Conservation (phyloP, 2,329 filamentous ascomycete species). For the Drechslerella dactyloides region DNA sequence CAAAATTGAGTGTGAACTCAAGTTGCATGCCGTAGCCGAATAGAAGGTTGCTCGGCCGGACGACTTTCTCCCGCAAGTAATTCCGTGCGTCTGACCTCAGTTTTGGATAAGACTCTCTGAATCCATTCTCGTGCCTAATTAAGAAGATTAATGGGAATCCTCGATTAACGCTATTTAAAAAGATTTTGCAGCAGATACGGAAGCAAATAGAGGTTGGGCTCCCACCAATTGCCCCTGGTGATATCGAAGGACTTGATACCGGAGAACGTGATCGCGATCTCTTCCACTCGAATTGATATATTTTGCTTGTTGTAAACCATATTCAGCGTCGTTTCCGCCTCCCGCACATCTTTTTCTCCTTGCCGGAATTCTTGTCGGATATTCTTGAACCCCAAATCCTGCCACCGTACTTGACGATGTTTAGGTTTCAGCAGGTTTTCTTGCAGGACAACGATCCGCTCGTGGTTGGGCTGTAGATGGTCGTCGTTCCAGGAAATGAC, state of each 20-base stretch:
- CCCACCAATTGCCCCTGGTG: neutral
- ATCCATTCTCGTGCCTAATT: neutral
- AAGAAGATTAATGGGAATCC: too few species aligned
- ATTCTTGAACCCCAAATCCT: neutral
- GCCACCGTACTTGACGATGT: neutral
- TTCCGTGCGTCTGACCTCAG: neutral
- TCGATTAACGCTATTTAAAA: neutral
- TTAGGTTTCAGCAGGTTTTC: neutral
- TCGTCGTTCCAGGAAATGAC: neutral
- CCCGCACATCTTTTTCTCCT: neutral
- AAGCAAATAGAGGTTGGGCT: neutral
- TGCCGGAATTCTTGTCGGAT: neutral
- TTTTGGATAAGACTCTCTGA: neutral
- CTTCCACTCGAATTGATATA: neutral
- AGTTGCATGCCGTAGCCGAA: neutral
- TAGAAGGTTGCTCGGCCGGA: neutral
- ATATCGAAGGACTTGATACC: neutral
- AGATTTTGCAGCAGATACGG: neutral
- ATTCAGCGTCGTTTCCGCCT: neutral
- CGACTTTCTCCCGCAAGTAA: neutral
- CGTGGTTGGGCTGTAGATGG: neutral
- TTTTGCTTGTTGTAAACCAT: neutral
- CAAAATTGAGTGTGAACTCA: neutral
- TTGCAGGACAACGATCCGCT: neutral
- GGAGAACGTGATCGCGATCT: neutral